Evolutionary conservation across 805 yeast species (phyloP).

Genomic region (Barnettozyma populi): DNA sequence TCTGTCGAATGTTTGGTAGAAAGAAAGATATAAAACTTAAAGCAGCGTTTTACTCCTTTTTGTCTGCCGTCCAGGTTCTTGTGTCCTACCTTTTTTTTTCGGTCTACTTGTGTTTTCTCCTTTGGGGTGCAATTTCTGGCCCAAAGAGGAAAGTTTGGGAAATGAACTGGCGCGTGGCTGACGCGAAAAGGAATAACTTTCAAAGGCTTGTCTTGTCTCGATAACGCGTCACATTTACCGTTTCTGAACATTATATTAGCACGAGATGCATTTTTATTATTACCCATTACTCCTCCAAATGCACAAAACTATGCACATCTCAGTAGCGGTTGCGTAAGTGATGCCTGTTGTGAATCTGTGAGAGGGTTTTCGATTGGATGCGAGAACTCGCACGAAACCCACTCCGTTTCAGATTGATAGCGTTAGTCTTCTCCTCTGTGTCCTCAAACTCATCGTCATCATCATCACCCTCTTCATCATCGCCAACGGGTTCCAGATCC

Average conservation of each 20-base stretch:
- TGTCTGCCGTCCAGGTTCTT: background rate
- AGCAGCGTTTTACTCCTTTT: background rate
- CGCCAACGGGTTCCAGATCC: conserved; percentile 3
- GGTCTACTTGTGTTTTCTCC: background rate
- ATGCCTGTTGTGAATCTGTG: conserved; percentile 21
- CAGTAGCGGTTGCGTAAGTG: conserved; percentile 14
- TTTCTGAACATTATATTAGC: too few species aligned
- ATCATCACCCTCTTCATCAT: conserved; percentile 10
- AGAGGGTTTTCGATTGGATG: conserved; percentile 20
- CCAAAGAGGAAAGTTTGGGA: background rate
- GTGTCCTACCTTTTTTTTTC: background rate
- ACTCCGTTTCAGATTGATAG: conserved; percentile 16
- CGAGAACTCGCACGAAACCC: conserved; percentile 18
- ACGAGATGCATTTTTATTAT: background rate
- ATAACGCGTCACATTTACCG: background rate
- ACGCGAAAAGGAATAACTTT: background rate
- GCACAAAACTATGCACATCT: background rate
- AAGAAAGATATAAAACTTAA: background rate
- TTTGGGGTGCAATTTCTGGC: background rate
- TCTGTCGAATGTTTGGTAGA: background rate
- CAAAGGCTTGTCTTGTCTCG: background rate
- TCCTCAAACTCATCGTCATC: conserved; percentile 18
- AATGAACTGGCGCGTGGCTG: background rate
- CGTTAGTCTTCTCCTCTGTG: conserved; percentile 19
- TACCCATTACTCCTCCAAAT: background rate